Evolutionary conservation across 2,329 filamentous ascomycete genomes (phyloP).

Genomic region (Reticulascus tulasneorum): DNA sequence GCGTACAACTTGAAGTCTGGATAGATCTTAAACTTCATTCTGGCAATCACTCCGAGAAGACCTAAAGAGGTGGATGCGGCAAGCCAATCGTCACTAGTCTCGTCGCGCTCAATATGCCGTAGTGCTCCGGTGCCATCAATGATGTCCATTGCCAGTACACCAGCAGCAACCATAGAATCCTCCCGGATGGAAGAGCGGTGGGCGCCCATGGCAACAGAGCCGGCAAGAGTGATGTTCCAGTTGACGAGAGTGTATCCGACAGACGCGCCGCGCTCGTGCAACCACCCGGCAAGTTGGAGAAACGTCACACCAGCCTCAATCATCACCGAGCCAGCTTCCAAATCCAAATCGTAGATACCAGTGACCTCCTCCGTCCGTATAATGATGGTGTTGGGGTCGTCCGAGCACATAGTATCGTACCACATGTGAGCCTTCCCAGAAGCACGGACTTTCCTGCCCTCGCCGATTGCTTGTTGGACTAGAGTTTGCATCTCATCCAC

Average conservation of each 20-base stretch:
- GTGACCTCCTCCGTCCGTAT: constrained; percentile 42
- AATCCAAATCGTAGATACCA: constrained; percentile 38
- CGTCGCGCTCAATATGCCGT: constrained; percentile 35
- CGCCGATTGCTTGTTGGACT: constrained; percentile 34
- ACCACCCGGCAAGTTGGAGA: constrained; percentile 45
- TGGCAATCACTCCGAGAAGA: constrained; percentile 42
- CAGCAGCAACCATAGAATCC: constrained; percentile 46
- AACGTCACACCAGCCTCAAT: constrained; percentile 50
- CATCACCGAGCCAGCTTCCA: constrained; percentile 39
- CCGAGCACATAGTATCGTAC: constrained; percentile 51
- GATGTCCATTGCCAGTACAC: constrained; percentile 44
- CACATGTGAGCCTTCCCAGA: constrained; percentile 49
- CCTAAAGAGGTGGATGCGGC: constrained; percentile 48
- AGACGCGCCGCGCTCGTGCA: constrained; percentile 40
- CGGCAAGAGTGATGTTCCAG: constrained; percentile 50
- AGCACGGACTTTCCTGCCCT: constrained; percentile 38
- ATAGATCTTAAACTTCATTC: constrained; percentile 46
- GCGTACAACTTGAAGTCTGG: constrained; percentile 49
- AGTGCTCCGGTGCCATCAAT: constrained; percentile 43
- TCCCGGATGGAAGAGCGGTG: constrained; percentile 45
- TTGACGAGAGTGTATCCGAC: constrained; percentile 49
- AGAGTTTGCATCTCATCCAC: constrained; percentile 38
- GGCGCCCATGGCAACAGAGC: constrained; percentile 48
- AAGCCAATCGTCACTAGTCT: constrained; percentile 43
- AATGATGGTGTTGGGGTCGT: constrained; percentile 42